Base-by-base conservation (phyloP, 352 stramenopile genomes). In the Pythium utonaiense region DNA sequence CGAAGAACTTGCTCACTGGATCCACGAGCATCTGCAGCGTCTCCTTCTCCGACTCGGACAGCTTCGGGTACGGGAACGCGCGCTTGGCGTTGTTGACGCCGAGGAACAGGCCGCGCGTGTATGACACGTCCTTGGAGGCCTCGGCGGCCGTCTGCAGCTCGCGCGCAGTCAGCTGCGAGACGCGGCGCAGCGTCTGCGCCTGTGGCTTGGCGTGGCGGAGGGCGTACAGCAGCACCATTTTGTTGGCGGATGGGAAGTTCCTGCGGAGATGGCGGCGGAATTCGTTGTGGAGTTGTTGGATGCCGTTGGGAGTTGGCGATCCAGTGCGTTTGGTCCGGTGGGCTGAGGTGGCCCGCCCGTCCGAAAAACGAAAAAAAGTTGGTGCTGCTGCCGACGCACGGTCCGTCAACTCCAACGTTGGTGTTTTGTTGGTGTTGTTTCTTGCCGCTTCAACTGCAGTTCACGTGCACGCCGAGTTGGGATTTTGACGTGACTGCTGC, bases 1-100 rank as follows among this genome's bases (percentile, higher is more conserved):
- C 60, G 54, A 93, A 95, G 62, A 83, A 91, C 61, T 93, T 95
- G 60, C 59, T 73, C 31, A 93, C 83, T 24, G 86, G 83, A 13
- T 92, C 83, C 25, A 91, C 83, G 16, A 95, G 80, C 80, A 91
- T 90, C 66, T 92, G 81, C 50, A 95, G 67, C 64, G 80, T 95
- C 62, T 93, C 86, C 50, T 76, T 73, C 65, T 95, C 86, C 34
- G 57, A 71, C n/a, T 79, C 77, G 5, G 79, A 84, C 13, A 78
- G 70, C 62, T 86, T 77, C 27, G 86, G 86, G 69, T 93, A 95
- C 33, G 86, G 86, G 41, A 95, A 90, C 27, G 82, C 83, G 36
- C 83, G 80, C 55, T 73, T 72, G 36, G 71, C 57, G 69, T 93
- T 92, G 77, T 92, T 92, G 17, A 93, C 80, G 42, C 86, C 86